phyloP scores from a whole-genome alignment of 2,329 filamentous ascomycete species.

The Uncinocarpus reesii region DNA sequence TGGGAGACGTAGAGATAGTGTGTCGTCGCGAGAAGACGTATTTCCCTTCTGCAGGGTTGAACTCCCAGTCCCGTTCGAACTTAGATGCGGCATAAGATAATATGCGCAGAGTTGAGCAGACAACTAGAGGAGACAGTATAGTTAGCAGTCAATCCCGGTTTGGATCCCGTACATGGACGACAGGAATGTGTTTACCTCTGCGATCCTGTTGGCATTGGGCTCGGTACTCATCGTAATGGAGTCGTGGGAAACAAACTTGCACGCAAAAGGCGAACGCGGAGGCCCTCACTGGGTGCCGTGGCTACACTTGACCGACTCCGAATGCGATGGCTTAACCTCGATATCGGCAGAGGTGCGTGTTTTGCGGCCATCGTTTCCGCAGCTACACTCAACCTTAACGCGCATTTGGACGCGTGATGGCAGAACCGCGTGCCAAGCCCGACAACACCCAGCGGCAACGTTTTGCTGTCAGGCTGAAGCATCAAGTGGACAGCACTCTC shows the following conservation, averaged over 20 bases:
- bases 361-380: constrained; percentile 6
- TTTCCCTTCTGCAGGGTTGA: constrained; percentile 59
- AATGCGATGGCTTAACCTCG: no score
- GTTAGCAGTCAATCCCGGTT: constrained; percentile 17
- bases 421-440: constrained; percentile 9
- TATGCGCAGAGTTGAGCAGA: constrained; percentile 68
- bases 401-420: constrained; percentile 7
- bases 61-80: constrained; percentile 80
- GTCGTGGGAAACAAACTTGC: constrained; percentile 26
- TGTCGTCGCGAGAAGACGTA: constrained; percentile 43
- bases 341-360: not conserved
- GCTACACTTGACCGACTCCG: not conserved
- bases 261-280: not conserved
- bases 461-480: no score
- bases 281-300: not conserved
- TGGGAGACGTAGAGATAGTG: constrained; percentile 5
- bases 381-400: constrained; percentile 8
- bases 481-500: no score
- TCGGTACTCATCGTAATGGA: constrained; percentile 63
- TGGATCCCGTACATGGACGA: not conserved
- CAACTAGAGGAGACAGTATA: constrained; percentile 41
- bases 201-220: constrained; percentile 58
- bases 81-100: constrained; percentile 91
- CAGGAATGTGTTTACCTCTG: constrained; percentile 52
- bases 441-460: not conserved